These are phyloP conservation scores for Peribolospora baueri DNA, from an alignment of 768 basidiomycete genomes.

Conservation along the genomic window DNA sequence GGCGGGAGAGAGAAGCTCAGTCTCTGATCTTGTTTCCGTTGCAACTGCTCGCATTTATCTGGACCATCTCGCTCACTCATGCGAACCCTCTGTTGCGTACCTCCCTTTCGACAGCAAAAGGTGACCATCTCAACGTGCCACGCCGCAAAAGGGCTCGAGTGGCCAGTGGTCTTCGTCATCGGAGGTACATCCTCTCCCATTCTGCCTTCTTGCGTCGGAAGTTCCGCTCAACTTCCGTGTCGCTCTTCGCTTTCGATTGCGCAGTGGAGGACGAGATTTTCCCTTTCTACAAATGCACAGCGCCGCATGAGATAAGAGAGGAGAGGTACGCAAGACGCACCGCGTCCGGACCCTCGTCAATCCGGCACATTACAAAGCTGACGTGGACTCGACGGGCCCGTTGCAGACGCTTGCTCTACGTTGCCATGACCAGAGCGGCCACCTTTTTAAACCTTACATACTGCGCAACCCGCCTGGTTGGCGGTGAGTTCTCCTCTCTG, in stretches of 20 bases:
- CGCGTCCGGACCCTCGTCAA: neutral
- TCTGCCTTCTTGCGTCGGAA: neutral
- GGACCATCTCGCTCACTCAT: neutral
- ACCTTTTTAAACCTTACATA: constrained; percentile 37
- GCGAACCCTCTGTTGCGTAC: neutral
- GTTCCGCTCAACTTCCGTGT: neutral
- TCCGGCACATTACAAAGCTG: neutral
- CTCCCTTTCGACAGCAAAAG: constrained; percentile 28
- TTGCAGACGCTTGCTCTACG: constrained; percentile 52
- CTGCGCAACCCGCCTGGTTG: constrained; percentile 28
- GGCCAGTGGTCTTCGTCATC: constrained; percentile 52
- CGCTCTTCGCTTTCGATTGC: neutral
- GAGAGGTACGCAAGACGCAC: constrained; percentile 31
- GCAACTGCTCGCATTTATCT: neutral
- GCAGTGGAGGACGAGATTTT: constrained; percentile 48
- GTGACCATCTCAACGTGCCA: constrained; percentile 70
- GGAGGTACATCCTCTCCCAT: constrained; percentile 10
- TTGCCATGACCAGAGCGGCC: constrained; percentile 70
- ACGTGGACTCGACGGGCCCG: neutral
- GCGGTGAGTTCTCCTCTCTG: constrained; percentile 14
- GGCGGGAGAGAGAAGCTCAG: too few species aligned
- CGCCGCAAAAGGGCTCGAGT: constrained; percentile 73
- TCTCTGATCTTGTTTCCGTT: too few species aligned
- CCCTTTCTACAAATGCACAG: constrained; percentile 36
- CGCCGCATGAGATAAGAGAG: constrained; percentile 47